These are phyloP conservation scores for Kodamaea ohmeri DNA, from an alignment of 1,139 yeast genomes.

Conservation along the genomic window DNA sequence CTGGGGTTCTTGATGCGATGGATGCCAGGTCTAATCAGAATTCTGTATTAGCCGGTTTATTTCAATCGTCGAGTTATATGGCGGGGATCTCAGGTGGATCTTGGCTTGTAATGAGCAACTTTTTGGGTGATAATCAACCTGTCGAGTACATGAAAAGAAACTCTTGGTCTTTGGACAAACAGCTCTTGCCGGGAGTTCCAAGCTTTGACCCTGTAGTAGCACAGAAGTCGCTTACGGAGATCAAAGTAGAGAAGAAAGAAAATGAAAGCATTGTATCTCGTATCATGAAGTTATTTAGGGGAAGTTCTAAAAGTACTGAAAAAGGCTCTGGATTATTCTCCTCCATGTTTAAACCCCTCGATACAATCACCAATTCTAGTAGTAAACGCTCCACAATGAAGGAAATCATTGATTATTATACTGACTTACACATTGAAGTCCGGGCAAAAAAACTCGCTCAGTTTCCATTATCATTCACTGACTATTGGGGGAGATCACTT, in stretches of 20 bases:
- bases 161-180: constrained; percentile 46
- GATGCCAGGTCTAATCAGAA: constrained; percentile 31
- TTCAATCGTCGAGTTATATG: constrained; percentile 53
- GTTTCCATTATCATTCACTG: constrained; percentile 58
- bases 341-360: constrained; percentile 1
- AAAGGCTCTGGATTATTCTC: not conserved
- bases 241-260: not conserved
- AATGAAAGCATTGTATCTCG: constrained; percentile 13
- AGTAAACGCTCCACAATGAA: constrained; percentile 16
- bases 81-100: constrained; percentile 74
- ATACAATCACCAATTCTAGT: not conserved
- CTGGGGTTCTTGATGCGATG: constrained; percentile 57
- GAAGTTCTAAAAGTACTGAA: constrained; percentile 7
- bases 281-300: constrained; percentile 15
- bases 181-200: constrained; percentile 56
- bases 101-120: constrained; percentile 55
- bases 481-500: constrained; percentile 66
- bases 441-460: constrained; percentile 52
- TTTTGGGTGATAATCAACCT: constrained; percentile 45
- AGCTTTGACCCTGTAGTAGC: constrained; percentile 32
- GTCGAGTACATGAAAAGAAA: constrained; percentile 30
- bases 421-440: constrained; percentile 50
- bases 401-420: constrained; percentile 44
- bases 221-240: constrained; percentile 2
- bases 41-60: constrained; percentile 44